Evolutionary conservation across 2,329 filamentous ascomycete genomes (phyloP).

Genomic region (Trichoderma sp.): DNA sequence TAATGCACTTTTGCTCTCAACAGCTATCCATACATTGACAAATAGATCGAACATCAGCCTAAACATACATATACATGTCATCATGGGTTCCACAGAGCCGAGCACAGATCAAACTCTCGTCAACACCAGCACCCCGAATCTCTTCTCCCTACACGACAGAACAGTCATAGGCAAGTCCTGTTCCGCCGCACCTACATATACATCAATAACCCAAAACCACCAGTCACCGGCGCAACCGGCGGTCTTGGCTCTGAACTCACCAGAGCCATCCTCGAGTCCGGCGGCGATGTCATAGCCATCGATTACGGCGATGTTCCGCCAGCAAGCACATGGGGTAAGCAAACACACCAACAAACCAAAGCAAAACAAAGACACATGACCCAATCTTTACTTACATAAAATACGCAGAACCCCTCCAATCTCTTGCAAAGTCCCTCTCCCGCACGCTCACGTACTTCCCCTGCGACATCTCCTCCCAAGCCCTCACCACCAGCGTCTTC

Average conservation of each 20-base stretch:
- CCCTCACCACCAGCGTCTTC: not conserved
- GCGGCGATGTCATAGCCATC: constrained; percentile 18
- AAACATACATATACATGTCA: not conserved
- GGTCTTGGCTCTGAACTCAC: constrained; percentile 9
- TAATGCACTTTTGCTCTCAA: rapidly evolving
- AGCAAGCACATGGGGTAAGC: constrained; percentile 1
- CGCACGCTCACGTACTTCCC: not conserved
- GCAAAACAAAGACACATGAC: not conserved
- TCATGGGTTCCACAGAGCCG: constrained; percentile 9
- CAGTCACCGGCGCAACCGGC: constrained; percentile 14
- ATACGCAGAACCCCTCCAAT: not conserved
- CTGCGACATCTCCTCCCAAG: constrained; percentile 9
- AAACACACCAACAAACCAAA: not conserved
- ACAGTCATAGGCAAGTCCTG: constrained; percentile 7
- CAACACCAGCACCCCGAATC: not conserved
- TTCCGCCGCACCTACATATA: not conserved
- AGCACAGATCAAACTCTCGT: not conserved
- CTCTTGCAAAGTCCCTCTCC: constrained; percentile 8
- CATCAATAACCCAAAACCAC: not conserved
- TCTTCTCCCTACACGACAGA: constrained; percentile 12
- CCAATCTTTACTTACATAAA: not conserved
- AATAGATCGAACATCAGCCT: not conserved
- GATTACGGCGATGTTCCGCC: not conserved
- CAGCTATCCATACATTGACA: not conserved
- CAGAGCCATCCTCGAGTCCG: constrained; percentile 20